A percentile compares a stretch with the other conserved stretches of the same genome.
These are phyloP conservation scores for Penicillium angulare DNA, from an alignment of 495 filamentous ascomycete genomes.

Conservation along the genomic window DNA sequence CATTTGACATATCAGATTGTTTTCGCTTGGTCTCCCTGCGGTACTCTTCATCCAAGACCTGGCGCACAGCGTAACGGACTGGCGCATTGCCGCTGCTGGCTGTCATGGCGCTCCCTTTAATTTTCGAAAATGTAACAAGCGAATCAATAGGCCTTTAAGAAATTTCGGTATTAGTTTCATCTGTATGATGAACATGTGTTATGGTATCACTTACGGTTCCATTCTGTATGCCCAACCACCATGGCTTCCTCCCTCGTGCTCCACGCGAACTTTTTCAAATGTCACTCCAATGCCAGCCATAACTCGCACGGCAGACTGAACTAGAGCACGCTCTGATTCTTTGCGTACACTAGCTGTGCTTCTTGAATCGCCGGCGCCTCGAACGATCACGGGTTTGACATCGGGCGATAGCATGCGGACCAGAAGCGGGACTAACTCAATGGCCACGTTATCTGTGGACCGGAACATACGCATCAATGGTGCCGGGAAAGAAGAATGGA, in stretches of 20 bases:
- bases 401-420: slow-evolving; percentile 80
- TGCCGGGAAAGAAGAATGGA: slow-evolving; percentile 56
- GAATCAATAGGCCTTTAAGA: slow-evolving; percentile 63
- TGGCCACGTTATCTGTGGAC: slow-evolving; percentile 67
- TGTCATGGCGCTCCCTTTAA: slow-evolving; percentile 17
- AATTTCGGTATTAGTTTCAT: slow-evolving; percentile 23
- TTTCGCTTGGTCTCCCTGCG: slow-evolving; percentile 63
- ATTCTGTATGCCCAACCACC: slow-evolving; percentile 84
- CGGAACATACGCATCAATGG: slow-evolving; percentile 72
- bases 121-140: slow-evolving; percentile 50
- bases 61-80: slow-evolving; percentile 82
- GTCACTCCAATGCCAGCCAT: slow-evolving; percentile 76
- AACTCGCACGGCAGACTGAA: slow-evolving; percentile 72
- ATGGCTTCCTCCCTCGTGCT: slow-evolving; percentile 54
- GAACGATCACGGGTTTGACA: slow-evolving; percentile 88
- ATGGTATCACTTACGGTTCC: slow-evolving; percentile 71
- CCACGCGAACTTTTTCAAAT: slow-evolving; percentile 80
- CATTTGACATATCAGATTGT: slow-evolving; percentile 55
- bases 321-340: slow-evolving; percentile 76
- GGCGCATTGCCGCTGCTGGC: slow-evolving; percentile 53
- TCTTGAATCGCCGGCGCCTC: slow-evolving; percentile 61
- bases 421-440: slow-evolving; percentile 81
- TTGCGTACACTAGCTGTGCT: slow-evolving; percentile 82
- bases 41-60: slow-evolving; percentile 88
- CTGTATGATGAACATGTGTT: slow-evolving; percentile 1